Evolutionary conservation across 1,284 basidiomycete genomes (phyloP).

Genomic region (Rhizoctonia solani): DNA sequence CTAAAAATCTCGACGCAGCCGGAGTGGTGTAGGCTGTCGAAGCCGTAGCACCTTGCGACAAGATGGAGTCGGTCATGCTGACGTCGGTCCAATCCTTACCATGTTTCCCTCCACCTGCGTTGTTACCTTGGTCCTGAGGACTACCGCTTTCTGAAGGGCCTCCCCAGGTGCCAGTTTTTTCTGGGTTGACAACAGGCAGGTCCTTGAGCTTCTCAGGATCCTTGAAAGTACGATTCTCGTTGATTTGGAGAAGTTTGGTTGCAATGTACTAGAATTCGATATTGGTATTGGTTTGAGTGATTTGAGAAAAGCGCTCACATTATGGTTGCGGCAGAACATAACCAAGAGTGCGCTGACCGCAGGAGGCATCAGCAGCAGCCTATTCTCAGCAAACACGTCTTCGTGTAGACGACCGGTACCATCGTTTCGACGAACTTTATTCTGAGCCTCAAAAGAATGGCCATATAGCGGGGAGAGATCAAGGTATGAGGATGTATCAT

Average conservation of each 20-base stretch:
- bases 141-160: constrained; percentile 47
- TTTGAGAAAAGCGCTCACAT: constrained; percentile 54
- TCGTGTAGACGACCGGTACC: constrained; percentile 68
- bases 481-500: constrained; percentile 85
- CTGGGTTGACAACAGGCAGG: neutral
- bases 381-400: constrained; percentile 76
- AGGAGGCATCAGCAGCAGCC: constrained; percentile 80
- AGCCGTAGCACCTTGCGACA: constrained; percentile 41
- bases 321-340: constrained; percentile 86
- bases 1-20: neutral
- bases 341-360: constrained; percentile 67
- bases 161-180: constrained; percentile 39
- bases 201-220: constrained; percentile 37
- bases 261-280: constrained; percentile 58
- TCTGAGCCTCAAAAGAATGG: constrained; percentile 58
- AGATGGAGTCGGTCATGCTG: constrained; percentile 35
- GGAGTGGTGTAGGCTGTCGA: constrained; percentile 46
- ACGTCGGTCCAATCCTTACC: constrained; percentile 41
- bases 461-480: constrained; percentile 84
- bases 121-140: constrained; percentile 39
- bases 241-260: constrained; percentile 67
- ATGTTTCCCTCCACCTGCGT: constrained; percentile 13
- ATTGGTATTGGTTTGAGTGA: neutral
- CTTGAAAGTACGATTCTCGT: constrained; percentile 55
- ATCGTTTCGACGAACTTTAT: constrained; percentile 63